These are phyloP conservation scores for Chlorella sp. DNA, from an alignment of 139 green algal species.

Conservation along the genomic window DNA sequence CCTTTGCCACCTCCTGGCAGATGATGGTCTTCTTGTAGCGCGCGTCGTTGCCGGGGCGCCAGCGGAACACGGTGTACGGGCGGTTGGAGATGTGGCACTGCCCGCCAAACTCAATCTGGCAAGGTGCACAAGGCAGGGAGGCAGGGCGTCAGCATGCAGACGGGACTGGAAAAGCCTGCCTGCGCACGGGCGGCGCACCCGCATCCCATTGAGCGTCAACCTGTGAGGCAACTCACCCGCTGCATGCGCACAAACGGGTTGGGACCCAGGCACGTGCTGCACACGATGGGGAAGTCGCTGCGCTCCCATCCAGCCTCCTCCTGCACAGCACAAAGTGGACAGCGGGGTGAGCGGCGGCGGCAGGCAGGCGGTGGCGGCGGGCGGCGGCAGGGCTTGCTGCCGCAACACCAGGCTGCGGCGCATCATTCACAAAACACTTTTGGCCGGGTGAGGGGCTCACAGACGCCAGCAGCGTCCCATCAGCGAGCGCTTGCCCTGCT, in stretches of 20 bases:
- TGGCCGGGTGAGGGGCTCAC: too few relatives aligned
- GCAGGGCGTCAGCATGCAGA: not conserved
- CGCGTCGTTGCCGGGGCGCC: slow-evolving; percentile 87
- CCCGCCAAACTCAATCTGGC: slow-evolving; percentile 87
- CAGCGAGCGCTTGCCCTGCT: too few relatives aligned
- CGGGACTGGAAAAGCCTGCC: not conserved
- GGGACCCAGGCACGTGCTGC: slow-evolving; percentile 95
- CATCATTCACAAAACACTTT: too few relatives aligned
- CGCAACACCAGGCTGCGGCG: too few relatives aligned
- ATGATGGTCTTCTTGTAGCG: slow-evolving; percentile 99
- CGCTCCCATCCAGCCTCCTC: slow-evolving; percentile 93
- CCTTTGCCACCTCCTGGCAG: slow-evolving; percentile 97
- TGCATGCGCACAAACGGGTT: slow-evolving; percentile 99
- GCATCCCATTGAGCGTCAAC: not conserved
- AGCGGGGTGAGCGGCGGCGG: too few relatives aligned
- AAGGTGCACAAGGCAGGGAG: not conserved
- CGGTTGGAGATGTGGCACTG: slow-evolving; percentile 91
- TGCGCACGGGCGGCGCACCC: not conserved
- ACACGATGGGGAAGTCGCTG: slow-evolving; percentile 97
- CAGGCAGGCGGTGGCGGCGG: too few relatives aligned
- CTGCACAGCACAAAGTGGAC: not conserved
- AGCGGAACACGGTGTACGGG: slow-evolving; percentile 94
- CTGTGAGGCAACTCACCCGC: slow-evolving; percentile 59
- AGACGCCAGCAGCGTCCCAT: too few relatives aligned
- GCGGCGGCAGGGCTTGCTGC: too few relatives aligned